Percentiles rank a stretch among this genome's conserved stretches.
phyloP scores from a whole-genome alignment of 2,329 filamentous ascomycete genomes.

The Talaromyces sp. region DNA sequence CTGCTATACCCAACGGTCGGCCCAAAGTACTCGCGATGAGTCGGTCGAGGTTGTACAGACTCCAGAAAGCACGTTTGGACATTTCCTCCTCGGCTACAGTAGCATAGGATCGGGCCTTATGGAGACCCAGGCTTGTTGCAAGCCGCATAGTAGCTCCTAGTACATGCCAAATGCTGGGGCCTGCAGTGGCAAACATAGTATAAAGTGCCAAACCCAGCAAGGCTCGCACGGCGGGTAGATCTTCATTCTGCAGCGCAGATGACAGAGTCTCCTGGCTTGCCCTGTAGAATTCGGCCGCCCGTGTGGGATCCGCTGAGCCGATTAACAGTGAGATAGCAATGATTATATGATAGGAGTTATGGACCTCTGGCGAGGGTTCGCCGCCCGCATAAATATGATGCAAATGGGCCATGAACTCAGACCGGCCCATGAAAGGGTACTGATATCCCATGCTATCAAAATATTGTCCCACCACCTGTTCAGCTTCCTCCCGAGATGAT shows the following conservation, averaged over 20 bases:
- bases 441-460: conserved; percentile 45
- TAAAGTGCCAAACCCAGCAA: conserved; percentile 41
- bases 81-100: conserved; percentile 41
- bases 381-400: conserved; percentile 40
- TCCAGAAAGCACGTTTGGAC: conserved; percentile 49
- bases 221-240: conserved; percentile 40
- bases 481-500: conserved; percentile 39
- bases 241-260: conserved; percentile 41
- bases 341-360: conserved; percentile 41
- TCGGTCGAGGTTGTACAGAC: conserved; percentile 48
- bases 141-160: conserved; percentile 41
- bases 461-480: conserved; percentile 36
- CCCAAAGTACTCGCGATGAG: conserved; percentile 44
- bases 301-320: conserved; percentile 32
- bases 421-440: conserved; percentile 41
- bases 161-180: conserved; percentile 45
- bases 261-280: conserved; percentile 39
- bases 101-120: conserved; percentile 34
- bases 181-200: conserved; percentile 41
- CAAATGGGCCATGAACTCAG: conserved; percentile 37
- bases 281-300: conserved; percentile 39
- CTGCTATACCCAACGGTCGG: conserved; percentile 44
- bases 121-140: conserved; percentile 41
- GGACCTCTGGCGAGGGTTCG: conserved; percentile 35
- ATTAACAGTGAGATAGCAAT: conserved; percentile 41